Evolutionary conservation across 1,284 basidiomycete genomes (phyloP).

Genomic region (Trametes hirsuta): DNA sequence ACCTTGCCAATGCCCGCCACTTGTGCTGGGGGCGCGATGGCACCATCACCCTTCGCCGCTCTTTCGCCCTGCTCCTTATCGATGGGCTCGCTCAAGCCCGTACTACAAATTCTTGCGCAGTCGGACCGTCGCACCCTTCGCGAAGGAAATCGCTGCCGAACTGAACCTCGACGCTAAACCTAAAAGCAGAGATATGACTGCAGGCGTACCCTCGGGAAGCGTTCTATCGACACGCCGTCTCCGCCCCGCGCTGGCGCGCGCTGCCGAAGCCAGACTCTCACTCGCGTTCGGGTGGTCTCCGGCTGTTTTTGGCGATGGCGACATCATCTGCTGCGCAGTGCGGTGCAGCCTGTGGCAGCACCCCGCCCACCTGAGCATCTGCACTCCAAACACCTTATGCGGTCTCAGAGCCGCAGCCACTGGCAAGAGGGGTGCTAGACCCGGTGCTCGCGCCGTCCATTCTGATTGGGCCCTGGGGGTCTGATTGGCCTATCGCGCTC

Average conservation of each 20-base stretch:
- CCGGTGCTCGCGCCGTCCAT: constrained; percentile 1
- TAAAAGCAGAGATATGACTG: constrained; percentile 9
- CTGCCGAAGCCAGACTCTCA: neutral
- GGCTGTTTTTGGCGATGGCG: constrained; percentile 12
- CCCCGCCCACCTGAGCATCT: constrained; percentile 3
- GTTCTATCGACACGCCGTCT: constrained; percentile 10
- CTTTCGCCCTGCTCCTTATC: constrained; percentile 10
- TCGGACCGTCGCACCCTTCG: constrained; percentile 14
- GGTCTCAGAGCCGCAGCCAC: constrained; percentile 2
- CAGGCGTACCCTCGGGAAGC: constrained; percentile 5
- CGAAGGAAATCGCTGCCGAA: constrained; percentile 13
- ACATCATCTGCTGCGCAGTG: constrained; percentile 14
- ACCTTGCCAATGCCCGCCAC: neutral
- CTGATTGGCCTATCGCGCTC: constrained; percentile 6
- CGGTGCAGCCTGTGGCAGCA: neutral
- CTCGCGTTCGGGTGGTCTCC: neutral
- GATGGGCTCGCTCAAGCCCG: constrained; percentile 2
- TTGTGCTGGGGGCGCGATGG: neutral
- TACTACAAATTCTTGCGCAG: constrained; percentile 14
- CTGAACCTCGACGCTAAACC: constrained; percentile 6
- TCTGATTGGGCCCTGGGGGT: constrained; percentile 7
- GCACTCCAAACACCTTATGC: neutral
- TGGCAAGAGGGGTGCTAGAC: neutral
- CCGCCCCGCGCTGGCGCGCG: neutral
- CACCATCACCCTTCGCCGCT: neutral